Evolutionary conservation across 208 protist genomes (phyloP).

Genomic region (Giardia muris): DNA sequence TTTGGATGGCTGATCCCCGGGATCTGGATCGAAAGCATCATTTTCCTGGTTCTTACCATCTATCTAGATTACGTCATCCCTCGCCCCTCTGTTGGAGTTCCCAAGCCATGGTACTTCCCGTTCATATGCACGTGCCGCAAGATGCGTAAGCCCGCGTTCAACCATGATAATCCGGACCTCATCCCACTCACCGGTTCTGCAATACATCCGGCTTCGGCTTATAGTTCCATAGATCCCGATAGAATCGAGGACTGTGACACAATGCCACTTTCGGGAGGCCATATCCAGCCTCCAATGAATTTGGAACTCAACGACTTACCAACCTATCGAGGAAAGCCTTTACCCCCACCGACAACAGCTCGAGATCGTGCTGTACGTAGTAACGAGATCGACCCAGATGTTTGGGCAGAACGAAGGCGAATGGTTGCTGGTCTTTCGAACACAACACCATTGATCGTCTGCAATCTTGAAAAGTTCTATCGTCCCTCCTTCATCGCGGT

Average conservation of each 20-base stretch:
- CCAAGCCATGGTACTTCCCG: not conserved
- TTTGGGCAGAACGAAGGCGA: not conserved
- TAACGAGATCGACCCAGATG: slow-evolving; percentile 2
- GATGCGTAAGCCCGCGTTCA: not conserved
- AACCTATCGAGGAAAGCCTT: not conserved
- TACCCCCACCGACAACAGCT: not conserved
- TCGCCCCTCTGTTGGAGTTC: not conserved
- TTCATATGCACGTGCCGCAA: not conserved
- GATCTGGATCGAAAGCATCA: not conserved
- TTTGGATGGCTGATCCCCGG: not conserved
- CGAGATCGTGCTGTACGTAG: not conserved
- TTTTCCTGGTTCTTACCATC: not conserved
- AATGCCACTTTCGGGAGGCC: not conserved
- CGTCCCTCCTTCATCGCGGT: not conserved
- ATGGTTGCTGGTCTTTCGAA: not conserved
- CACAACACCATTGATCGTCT: not conserved
- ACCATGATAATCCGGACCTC: not conserved
- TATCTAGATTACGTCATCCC: not conserved
- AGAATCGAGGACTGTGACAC: not conserved
- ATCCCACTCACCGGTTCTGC: not conserved
- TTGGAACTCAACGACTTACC: not conserved
- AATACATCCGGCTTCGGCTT: not conserved
- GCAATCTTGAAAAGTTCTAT: slow-evolving; percentile 11
- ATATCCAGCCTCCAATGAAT: not conserved
- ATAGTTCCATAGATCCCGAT: not conserved